A percentile compares a stretch with the other conserved stretches of the same genome.
These are phyloP conservation scores for Kodamaea arcana DNA, from an alignment of 1,139 yeast genomes.

Conservation along the genomic window DNA sequence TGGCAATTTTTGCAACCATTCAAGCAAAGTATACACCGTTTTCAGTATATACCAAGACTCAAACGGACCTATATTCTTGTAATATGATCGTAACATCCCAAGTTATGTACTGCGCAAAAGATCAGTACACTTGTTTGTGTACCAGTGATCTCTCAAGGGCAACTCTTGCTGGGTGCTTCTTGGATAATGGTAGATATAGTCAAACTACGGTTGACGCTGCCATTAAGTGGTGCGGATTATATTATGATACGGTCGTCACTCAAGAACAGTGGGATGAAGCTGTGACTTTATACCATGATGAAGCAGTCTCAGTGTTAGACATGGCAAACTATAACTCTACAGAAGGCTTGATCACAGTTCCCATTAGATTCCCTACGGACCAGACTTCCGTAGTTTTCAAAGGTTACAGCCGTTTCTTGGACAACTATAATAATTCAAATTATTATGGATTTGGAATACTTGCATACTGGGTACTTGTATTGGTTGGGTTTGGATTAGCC, in stretches of 20 bases:
- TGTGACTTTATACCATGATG: background rate
- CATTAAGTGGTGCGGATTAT: background rate
- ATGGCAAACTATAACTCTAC: background rate
- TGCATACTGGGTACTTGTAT: slow-evolving; percentile 47
- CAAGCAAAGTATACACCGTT: background rate
- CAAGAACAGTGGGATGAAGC: slow-evolving; percentile 1
- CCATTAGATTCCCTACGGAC: slow-evolving; percentile 1
- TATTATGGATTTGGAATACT: slow-evolving; percentile 46
- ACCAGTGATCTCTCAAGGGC: slow-evolving; percentile 1
- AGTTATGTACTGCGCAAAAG: background rate
- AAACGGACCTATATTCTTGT: background rate
- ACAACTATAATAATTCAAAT: slow-evolving; percentile 35
- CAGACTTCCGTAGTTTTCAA: background rate
- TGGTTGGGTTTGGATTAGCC: slow-evolving; percentile 35
- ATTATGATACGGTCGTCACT: background rate
- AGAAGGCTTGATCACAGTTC: slow-evolving; percentile 5
- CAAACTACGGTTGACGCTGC: background rate
- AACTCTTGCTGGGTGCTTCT: slow-evolving; percentile 6
- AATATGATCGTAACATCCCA: background rate
- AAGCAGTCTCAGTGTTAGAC: background rate
- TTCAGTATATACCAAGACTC: background rate
- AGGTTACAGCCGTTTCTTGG: slow-evolving; percentile 12
- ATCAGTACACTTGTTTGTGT: background rate
- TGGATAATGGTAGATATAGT: background rate
- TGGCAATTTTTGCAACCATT: background rate